phyloP scores from a whole-genome alignment of 495 filamentous ascomycete species.

The Penicillium atrosanguineum region DNA sequence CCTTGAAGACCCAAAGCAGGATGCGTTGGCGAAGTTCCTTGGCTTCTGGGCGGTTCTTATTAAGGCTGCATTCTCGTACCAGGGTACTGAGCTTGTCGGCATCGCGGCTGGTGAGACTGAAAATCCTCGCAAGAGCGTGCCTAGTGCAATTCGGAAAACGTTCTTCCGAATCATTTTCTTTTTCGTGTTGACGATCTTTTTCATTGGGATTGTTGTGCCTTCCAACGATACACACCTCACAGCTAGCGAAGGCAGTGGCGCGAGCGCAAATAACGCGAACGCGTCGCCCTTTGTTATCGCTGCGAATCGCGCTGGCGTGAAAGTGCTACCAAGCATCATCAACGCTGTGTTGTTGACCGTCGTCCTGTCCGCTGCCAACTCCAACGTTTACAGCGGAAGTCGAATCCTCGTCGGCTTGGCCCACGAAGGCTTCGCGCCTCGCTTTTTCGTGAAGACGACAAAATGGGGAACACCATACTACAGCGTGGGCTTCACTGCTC shows the following conservation, averaged over 20 bases:
- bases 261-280: conserved; percentile 37
- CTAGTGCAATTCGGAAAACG: conserved; percentile 61
- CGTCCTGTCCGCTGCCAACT: not conserved
- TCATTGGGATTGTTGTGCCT: conserved; percentile 60
- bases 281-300: conserved; percentile 54
- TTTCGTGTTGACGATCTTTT: conserved; percentile 62
- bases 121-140: conserved; percentile 60
- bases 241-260: conserved; percentile 37
- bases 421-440: not conserved
- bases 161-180: conserved; percentile 68
- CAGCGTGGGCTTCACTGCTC: not conserved
- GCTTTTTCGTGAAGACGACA: not conserved
- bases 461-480: not conserved
- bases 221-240: conserved; percentile 30
- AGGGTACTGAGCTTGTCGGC: conserved; percentile 62
- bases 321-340: conserved; percentile 46
- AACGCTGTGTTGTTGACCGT: not conserved
- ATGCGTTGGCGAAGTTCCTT: conserved; percentile 36
- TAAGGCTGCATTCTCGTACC: conserved; percentile 60
- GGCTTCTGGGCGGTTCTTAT: conserved; percentile 40
- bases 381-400: not conserved
- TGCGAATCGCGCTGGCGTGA: conserved; percentile 56
- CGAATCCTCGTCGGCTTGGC: not conserved
- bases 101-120: conserved; percentile 64
- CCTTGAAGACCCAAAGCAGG: conserved; percentile 52